Evolutionary conservation across 306 rosid species (phyloP).

Genomic region (Acacia confusa): DNA sequence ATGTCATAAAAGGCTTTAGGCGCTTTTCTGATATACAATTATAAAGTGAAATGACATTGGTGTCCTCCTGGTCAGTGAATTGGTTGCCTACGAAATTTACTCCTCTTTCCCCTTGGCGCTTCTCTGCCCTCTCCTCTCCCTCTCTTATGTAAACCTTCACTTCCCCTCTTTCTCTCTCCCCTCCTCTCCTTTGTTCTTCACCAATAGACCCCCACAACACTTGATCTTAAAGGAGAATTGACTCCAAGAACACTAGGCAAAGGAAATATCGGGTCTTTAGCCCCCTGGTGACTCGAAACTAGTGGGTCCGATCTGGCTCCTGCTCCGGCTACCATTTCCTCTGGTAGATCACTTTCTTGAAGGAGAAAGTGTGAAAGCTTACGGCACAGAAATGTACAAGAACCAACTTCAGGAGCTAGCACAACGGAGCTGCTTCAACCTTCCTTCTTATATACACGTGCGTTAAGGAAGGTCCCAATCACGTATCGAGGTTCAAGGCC

Average conservation of each 20-base stretch:
- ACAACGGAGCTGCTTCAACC: conserved; percentile 96
- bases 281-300: conserved; percentile 24
- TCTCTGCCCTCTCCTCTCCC: conserved; percentile 22
- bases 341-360: conserved; percentile 30
- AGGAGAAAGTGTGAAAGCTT: conserved; percentile 29
- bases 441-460: conserved; percentile 92
- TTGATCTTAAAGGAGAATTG: conserved; percentile 30
- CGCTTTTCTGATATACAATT: no score
- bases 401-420: conserved; percentile 99
- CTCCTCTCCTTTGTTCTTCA: conserved; percentile 12
- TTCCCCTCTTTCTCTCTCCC: not conserved
- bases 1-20: no score
- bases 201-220: conserved; percentile 32
- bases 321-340: conserved; percentile 13
- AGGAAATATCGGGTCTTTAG: not conserved
- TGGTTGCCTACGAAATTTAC: no score
- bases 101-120: not conserved
- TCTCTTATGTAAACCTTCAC: conserved; percentile 27
- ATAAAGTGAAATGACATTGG: no score
- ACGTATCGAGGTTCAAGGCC: conserved; percentile 97
- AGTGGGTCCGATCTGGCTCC: conserved; percentile 61
- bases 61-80: no score
- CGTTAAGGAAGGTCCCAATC: conserved; percentile 97
- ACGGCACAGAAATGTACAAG: conserved; percentile 81
- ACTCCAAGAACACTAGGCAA: not conserved